Conservation (phyloP, 2,329 filamentous ascomycete genomes). For the Tolypocladium ophioglossoides region DNA sequence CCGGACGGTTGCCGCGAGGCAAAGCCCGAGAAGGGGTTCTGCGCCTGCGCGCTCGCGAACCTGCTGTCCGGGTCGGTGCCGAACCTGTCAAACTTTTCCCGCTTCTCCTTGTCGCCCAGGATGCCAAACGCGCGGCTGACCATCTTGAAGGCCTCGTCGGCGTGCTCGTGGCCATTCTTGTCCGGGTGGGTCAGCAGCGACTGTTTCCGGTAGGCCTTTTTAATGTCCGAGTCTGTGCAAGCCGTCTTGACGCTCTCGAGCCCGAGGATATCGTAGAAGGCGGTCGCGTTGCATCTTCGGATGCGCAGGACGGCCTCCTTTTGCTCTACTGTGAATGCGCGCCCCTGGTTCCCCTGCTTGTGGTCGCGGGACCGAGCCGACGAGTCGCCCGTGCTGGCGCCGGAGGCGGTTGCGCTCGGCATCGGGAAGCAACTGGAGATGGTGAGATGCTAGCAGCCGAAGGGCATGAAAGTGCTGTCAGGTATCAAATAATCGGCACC, state of each 20-base stretch:
- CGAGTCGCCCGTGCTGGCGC: constrained; percentile 35
- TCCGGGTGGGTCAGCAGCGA: constrained; percentile 93
- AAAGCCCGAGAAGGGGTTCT: constrained; percentile 55
- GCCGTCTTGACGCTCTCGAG: constrained; percentile 53
- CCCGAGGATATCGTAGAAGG: constrained; percentile 91
- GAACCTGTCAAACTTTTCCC: constrained; percentile 71
- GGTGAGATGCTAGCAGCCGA: not conserved
- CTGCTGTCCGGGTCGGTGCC: constrained; percentile 88
- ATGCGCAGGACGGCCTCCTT: constrained; percentile 87
- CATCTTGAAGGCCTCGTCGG: constrained; percentile 98
- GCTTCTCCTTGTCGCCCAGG: constrained; percentile 84
- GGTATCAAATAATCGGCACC: not conserved
- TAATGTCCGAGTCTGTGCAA: constrained; percentile 75
- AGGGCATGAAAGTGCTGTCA: not conserved
- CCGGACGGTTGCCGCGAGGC: constrained; percentile 31
- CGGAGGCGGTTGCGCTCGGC: constrained; percentile 41
- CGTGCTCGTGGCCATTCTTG: constrained; percentile 93
- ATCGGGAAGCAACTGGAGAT: constrained; percentile 11
- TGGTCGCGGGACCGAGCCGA: constrained; percentile 48
- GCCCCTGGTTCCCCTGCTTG: constrained; percentile 65
- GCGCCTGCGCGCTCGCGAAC: constrained; percentile 55
- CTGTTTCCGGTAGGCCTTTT: constrained; percentile 94
- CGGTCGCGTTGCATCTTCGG: constrained; percentile 69
- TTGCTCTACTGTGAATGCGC: constrained; percentile 79
- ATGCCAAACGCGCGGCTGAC: constrained; percentile 89